Evolutionary conservation across 2,329 filamentous ascomycete genomes (phyloP).

Genomic region (Chaetoscypha palmicola): DNA sequence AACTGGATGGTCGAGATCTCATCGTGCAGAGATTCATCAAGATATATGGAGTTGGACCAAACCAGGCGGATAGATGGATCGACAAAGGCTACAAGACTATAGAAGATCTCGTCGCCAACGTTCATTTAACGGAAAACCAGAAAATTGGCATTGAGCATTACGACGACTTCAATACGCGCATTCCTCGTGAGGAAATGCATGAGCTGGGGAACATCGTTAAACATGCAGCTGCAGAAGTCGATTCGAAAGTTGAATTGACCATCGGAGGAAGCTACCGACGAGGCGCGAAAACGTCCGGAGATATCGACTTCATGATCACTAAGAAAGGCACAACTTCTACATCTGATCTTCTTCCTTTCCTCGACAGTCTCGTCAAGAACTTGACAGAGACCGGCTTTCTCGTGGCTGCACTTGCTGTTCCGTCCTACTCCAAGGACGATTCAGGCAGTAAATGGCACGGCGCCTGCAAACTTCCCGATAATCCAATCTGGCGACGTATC

Average conservation of each 20-base stretch:
- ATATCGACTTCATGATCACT: slow-evolving; percentile 82
- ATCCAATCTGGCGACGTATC: slow-evolving; percentile 66
- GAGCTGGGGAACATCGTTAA: slow-evolving; percentile 60
- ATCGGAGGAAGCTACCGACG: slow-evolving; percentile 81
- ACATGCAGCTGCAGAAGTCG: slow-evolving; percentile 49
- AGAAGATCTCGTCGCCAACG: slow-evolving; percentile 58
- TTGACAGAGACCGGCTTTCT: slow-evolving; percentile 61
- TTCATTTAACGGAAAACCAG: slow-evolving; percentile 62
- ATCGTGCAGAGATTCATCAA: slow-evolving; percentile 63
- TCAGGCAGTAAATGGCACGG: slow-evolving; percentile 81
- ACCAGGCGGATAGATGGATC: slow-evolving; percentile 69
- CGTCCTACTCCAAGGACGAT: slow-evolving; percentile 26
- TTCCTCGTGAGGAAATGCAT: slow-evolving; percentile 70
- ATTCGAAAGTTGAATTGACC: slow-evolving; percentile 60
- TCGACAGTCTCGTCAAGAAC: slow-evolving; percentile 54
- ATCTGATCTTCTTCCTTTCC: slow-evolving; percentile 52
- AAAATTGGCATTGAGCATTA: slow-evolving; percentile 72
- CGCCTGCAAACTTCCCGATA: slow-evolving; percentile 61
- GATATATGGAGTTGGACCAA: slow-evolving; percentile 71
- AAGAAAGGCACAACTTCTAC: slow-evolving; percentile 49
- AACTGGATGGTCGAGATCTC: slow-evolving; percentile 57
- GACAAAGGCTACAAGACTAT: slow-evolving; percentile 67
- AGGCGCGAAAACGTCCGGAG: slow-evolving; percentile 65
- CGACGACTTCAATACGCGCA: slow-evolving; percentile 69
- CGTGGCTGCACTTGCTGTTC: slow-evolving; percentile 58